phyloP scores from a whole-genome alignment of 2,329 filamentous ascomycete genomes.

The Rhinocladiella similis region DNA sequence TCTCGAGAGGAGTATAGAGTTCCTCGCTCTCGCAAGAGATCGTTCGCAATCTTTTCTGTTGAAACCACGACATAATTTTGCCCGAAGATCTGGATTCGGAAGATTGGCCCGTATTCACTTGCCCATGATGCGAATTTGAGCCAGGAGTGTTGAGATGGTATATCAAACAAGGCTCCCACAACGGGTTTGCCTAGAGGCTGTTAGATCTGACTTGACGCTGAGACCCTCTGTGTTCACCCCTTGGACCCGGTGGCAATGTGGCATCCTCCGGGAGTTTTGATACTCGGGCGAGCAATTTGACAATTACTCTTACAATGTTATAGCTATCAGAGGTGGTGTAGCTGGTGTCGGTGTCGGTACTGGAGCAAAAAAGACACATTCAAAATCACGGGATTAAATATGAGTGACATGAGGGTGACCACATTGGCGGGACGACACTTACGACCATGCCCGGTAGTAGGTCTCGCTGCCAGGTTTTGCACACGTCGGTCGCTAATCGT shows the following conservation, averaged over 20 bases:
- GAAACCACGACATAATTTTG: conserved; percentile 39
- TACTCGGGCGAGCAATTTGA: not conserved
- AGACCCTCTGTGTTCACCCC: conserved; percentile 1
- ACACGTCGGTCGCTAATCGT: too few species aligned
- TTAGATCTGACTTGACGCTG: not conserved
- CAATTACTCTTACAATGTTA: too few species aligned
- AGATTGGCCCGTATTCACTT: conserved; percentile 43
- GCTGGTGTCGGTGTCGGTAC: too few species aligned
- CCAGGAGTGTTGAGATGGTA: conserved; percentile 41
- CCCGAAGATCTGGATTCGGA: conserved; percentile 46
- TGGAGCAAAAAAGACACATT: too few species aligned
- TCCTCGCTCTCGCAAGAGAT: conserved; percentile 44
- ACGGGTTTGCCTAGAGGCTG: conserved; percentile 24
- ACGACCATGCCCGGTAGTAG: too few species aligned
- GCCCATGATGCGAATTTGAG: conserved; percentile 43
- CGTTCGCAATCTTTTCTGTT: conserved; percentile 43
- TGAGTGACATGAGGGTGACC: too few species aligned
- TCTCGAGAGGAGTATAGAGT: conserved; percentile 41
- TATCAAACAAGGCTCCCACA: conserved; percentile 38
- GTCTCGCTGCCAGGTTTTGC: too few species aligned
- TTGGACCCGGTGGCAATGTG: conserved; percentile 9
- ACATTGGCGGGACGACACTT: too few species aligned
- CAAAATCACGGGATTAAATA: too few species aligned
- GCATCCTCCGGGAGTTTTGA: conserved; percentile 3
- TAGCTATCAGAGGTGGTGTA: too few species aligned